A percentile compares a stretch with the other conserved stretches of the same genome.
These are phyloP conservation scores for Cyamopsis tetragonoloba DNA, from an alignment of 306 rosid genomes.

Conservation along the genomic window DNA sequence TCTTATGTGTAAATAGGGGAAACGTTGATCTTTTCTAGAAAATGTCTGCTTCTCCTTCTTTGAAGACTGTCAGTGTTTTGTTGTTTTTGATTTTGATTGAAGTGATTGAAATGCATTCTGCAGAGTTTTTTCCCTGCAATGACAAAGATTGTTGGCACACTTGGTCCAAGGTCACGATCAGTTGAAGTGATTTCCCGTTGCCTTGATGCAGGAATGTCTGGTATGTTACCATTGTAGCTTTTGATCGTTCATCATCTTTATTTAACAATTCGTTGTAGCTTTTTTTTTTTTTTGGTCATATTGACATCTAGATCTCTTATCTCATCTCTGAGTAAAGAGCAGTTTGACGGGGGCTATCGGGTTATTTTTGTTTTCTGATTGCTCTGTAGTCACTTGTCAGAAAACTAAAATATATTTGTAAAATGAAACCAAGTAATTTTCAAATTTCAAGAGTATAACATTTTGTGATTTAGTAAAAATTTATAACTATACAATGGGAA, in stretches of 20 bases:
- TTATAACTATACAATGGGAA: neutral
- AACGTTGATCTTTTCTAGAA: neutral
- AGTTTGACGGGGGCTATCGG: neutral
- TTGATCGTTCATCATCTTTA: neutral
- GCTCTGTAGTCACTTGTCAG: neutral
- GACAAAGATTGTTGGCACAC: slow-evolving; percentile 81
- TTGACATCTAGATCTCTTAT: neutral
- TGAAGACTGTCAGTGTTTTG: too few relatives aligned
- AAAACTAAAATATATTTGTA: neutral
- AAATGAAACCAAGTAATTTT: neutral
- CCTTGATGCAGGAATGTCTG: slow-evolving; percentile 76
- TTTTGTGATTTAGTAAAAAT: neutral
- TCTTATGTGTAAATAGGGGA: neutral
- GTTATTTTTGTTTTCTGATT: neutral
- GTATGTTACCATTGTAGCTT: slow-evolving; percentile 29
- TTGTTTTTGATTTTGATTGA: neutral
- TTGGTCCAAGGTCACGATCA: slow-evolving; percentile 68
- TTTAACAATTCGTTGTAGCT: neutral
- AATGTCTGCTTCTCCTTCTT: neutral
- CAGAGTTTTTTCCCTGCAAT: slow-evolving; percentile 65
- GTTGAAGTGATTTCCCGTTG: slow-evolving; percentile 58
- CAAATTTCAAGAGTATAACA: neutral
- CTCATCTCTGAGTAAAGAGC: neutral
- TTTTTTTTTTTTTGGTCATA: neutral
- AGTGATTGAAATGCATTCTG: slow-evolving; percentile 21